Conservation (phyloP, 208 protist species). For the Naegleria lovaniensis region DNA sequence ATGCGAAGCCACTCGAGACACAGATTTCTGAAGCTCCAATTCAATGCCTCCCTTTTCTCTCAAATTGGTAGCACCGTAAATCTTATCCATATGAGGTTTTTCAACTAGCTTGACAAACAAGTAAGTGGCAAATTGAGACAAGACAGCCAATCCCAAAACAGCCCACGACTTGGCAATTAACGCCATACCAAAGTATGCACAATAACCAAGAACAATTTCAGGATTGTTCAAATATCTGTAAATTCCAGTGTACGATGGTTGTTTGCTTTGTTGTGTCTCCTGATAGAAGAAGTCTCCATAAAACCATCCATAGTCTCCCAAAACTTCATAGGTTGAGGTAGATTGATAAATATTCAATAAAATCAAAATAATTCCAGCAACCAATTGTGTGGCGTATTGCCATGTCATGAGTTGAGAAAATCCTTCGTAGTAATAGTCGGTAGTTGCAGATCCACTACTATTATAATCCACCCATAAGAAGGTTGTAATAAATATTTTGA, state of each 20-base stretch:
- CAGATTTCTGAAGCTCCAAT: no score
- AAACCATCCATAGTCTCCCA: constrained; percentile 84
- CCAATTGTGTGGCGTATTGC: background rate
- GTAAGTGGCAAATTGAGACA: background rate
- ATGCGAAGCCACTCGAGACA: background rate
- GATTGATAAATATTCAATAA: constrained; percentile 73
- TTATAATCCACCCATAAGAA: background rate
- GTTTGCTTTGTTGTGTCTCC: background rate
- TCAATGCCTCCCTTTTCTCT: constrained; percentile 27
- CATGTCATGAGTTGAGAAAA: background rate
- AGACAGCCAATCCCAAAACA: background rate
- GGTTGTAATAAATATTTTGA: background rate
- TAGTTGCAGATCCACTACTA: background rate
- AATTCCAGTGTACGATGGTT: constrained; percentile 67
- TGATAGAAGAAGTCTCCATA: constrained; percentile 78
- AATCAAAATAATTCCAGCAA: constrained; percentile 39
- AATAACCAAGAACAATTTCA: constrained; percentile 20
- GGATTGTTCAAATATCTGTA: constrained; percentile 90
- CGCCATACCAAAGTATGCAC: constrained; percentile 7
- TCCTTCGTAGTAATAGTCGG: background rate
- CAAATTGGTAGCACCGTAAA: background rate
- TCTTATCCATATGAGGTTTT: constrained; percentile 23
- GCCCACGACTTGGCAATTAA: background rate
- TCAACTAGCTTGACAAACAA: constrained; percentile 5
- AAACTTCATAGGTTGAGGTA: constrained; percentile 63